Evolutionary conservation across 371 early-diverging fungal genomes (phyloP).

Genomic region (Rhizopus arrhizus): DNA sequence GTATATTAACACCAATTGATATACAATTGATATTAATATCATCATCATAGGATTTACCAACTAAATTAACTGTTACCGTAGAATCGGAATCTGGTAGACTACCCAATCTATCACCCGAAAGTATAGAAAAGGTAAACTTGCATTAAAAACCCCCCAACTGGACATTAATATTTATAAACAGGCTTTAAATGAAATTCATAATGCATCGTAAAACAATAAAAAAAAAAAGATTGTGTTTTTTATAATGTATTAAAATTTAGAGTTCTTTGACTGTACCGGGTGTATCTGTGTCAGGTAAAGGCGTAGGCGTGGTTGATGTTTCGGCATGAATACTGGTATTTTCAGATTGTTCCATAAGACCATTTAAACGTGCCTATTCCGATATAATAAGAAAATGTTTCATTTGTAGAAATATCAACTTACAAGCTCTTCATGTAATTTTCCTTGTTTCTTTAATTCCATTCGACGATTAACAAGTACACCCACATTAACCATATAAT

Average conservation of each 20-base stretch:
- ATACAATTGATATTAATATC: neutral
- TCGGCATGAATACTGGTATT: constrained; percentile 38
- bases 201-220: neutral
- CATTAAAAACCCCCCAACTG: no score
- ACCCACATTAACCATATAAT: constrained; percentile 81
- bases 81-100: constrained; percentile 26
- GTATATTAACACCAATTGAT: constrained; percentile 16
- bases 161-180: neutral
- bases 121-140: constrained; percentile 38
- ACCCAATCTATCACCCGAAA: constrained; percentile 39
- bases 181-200: constrained; percentile 28
- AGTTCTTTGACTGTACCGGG: constrained; percentile 33
- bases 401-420: constrained; percentile 6
- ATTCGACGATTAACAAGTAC: constrained; percentile 63
- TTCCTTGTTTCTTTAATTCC: constrained; percentile 52
- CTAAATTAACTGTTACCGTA: constrained; percentile 24
- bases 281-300: constrained; percentile 34
- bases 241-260: constrained; percentile 7
- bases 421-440: constrained; percentile 54
- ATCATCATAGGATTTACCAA: constrained; percentile 24
- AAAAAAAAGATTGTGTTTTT: constrained; percentile 1
- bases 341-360: constrained; percentile 19
- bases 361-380: constrained; percentile 35
- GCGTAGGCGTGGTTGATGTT: constrained; percentile 49
- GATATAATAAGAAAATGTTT: neutral